Percentiles rank a stretch among this genome's conserved stretches.
Conservation (phyloP, 345 rosid species). For the Linum lewisii region DNA sequence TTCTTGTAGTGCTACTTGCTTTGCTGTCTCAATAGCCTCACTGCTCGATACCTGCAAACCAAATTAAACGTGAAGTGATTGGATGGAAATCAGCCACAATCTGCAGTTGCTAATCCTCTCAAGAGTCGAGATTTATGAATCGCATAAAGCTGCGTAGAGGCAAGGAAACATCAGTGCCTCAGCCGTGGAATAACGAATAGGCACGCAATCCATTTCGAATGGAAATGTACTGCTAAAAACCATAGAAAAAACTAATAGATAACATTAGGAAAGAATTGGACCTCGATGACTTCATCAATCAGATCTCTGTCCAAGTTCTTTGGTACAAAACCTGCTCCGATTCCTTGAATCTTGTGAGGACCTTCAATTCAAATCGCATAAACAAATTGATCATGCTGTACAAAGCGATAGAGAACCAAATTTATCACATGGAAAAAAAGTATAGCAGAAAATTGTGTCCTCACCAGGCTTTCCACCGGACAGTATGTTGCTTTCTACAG, state of each 20-base stretch:
- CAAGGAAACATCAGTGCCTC: background rate
- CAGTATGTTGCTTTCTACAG: slow-evolving; percentile 25
- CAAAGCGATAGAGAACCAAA: background rate
- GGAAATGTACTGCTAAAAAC: too few species aligned
- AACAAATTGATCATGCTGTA: slow-evolving; percentile 1
- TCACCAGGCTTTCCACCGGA: slow-evolving; percentile 28
- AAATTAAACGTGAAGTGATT: slow-evolving; percentile 1
- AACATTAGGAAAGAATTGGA: slow-evolving; percentile 13
- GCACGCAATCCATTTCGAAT: too few species aligned
- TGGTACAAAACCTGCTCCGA: slow-evolving; percentile 97
- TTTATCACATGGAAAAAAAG: background rate
- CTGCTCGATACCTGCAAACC: slow-evolving; percentile 70
- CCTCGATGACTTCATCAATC: slow-evolving; percentile 86
- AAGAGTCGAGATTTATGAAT: too few species aligned
- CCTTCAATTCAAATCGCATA: slow-evolving; percentile 36
- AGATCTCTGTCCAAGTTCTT: slow-evolving; percentile 59
- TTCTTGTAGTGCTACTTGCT: slow-evolving; percentile 90
- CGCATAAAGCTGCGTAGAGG: too few species aligned
- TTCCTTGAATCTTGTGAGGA: slow-evolving; percentile 99
- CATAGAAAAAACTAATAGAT: background rate
- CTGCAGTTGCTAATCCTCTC: background rate
- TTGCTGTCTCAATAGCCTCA: slow-evolving; percentile 91
- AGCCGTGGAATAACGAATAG: too few species aligned
- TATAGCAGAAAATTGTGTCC: background rate
- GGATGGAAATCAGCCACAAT: slow-evolving; percentile 1